Conservation (phyloP, 805 yeast species). For the Teunomyces aglyptinius region DNA sequence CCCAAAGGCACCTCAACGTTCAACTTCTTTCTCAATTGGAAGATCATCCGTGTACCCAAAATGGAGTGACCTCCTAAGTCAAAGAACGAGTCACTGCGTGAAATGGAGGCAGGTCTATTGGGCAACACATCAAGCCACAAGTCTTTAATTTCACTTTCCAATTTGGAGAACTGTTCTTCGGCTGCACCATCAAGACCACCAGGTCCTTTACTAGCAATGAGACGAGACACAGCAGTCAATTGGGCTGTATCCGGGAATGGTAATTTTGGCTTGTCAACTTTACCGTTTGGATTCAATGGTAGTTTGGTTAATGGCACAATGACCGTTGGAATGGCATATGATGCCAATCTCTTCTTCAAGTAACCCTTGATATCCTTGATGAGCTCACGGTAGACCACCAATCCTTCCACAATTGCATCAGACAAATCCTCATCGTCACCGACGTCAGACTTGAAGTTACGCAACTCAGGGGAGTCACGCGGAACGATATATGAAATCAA, state of each 20-base stretch:
- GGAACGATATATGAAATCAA: constrained; percentile 92
- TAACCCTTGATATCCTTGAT: constrained; percentile 74
- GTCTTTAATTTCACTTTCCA: constrained; percentile 69
- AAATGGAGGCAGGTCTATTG: constrained; percentile 72
- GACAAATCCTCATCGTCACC: constrained; percentile 40
- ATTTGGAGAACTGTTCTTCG: constrained; percentile 49
- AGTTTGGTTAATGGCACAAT: constrained; percentile 82
- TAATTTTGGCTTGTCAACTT: constrained; percentile 93
- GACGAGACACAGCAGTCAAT: constrained; percentile 66
- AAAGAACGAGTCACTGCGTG: constrained; percentile 85
- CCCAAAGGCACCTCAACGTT: constrained; percentile 86
- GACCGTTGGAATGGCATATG: constrained; percentile 89
- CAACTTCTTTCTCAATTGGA: constrained; percentile 77
- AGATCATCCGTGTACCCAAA: constrained; percentile 94
- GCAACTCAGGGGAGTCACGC: constrained; percentile 45
- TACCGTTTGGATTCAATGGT: constrained; percentile 97
- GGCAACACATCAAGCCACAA: constrained; percentile 88
- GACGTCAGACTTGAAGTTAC: constrained; percentile 48
- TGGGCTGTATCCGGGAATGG: constrained; percentile 94
- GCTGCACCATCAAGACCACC: constrained; percentile 42
- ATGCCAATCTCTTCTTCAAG: constrained; percentile 84
- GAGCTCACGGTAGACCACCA: constrained; percentile 71
- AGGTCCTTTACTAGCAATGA: constrained; percentile 34
- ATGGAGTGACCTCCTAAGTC: constrained; percentile 98
- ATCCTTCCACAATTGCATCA: constrained; percentile 74